Evolutionary conservation across 371 early-diverging fungal genomes (phyloP).

Genomic region (Mucor sp.): DNA sequence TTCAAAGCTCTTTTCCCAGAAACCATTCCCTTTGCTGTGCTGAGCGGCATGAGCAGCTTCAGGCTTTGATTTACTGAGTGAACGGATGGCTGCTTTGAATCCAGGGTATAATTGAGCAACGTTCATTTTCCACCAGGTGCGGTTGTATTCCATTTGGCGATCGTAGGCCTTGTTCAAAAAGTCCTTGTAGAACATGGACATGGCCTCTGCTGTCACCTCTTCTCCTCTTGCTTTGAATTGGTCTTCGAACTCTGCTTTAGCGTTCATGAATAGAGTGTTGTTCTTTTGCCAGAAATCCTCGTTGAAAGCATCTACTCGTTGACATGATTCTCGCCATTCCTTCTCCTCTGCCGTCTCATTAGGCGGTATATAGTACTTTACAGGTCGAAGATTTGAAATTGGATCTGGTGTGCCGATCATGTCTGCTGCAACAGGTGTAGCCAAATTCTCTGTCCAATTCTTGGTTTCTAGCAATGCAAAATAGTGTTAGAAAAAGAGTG

Average conservation of each 20-base stretch:
- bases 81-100: constrained; percentile 57
- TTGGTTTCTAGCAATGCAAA: neutral
- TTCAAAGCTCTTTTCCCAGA: constrained; percentile 58
- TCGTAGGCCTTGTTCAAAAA: constrained; percentile 73
- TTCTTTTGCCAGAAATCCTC: constrained; percentile 79
- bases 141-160: constrained; percentile 78
- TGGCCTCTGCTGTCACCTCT: constrained; percentile 67
- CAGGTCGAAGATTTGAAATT: constrained; percentile 71
- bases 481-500: neutral
- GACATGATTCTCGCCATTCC: constrained; percentile 57
- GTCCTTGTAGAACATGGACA: constrained; percentile 78
- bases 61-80: constrained; percentile 14
- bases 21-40: constrained; percentile 28
- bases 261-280: constrained; percentile 66
- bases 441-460: constrained; percentile 16
- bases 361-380: constrained; percentile 60
- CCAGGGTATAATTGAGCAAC: constrained; percentile 70
- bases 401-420: constrained; percentile 75
- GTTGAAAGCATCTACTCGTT: constrained; percentile 64
- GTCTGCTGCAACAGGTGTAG: constrained; percentile 42
- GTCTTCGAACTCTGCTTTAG: constrained; percentile 68
- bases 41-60: neutral
- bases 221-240: constrained; percentile 40
- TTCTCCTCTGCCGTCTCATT: constrained; percentile 63
- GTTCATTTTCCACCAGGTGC: constrained; percentile 76